Conservation (phyloP, 2,329 filamentous ascomycete genomes). For the Fulvia fulva region DNA sequence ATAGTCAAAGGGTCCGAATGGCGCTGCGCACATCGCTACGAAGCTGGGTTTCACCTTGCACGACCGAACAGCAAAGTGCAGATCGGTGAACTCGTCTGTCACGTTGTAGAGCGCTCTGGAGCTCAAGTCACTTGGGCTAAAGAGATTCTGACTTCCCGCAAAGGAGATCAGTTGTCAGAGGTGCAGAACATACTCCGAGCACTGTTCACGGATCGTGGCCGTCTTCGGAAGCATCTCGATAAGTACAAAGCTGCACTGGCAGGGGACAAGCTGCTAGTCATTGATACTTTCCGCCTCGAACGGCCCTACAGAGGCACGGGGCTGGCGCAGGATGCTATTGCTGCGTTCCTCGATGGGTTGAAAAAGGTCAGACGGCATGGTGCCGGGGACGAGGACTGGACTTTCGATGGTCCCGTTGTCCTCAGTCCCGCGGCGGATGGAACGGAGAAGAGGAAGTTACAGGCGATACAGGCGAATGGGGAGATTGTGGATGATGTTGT, state of each 20-base stretch:
- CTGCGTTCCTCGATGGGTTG: neutral
- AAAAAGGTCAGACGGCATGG: neutral
- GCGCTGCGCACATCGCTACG: neutral
- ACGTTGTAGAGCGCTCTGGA: neutral
- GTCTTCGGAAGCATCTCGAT: neutral
- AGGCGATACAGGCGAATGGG: neutral
- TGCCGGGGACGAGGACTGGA: neutral
- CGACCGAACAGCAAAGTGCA: neutral
- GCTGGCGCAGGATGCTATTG: neutral
- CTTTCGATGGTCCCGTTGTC: neutral
- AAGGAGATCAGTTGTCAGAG: neutral
- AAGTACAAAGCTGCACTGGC: neutral
- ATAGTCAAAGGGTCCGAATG: neutral
- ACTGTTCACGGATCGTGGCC: neutral
- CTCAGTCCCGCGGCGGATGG: neutral
- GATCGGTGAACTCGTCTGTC: neutral
- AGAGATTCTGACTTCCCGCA: neutral
- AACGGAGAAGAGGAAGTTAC: neutral
- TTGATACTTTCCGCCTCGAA: neutral
- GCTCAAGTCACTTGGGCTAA: neutral
- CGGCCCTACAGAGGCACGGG: neutral
- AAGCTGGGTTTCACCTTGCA: neutral
- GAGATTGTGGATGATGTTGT: neutral
- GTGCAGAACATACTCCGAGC: neutral
- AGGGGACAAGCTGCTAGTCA: neutral